phyloP scores from a whole-genome alignment of 495 filamentous ascomycete genomes.

The Hyaloscypha hepaticicola region DNA sequence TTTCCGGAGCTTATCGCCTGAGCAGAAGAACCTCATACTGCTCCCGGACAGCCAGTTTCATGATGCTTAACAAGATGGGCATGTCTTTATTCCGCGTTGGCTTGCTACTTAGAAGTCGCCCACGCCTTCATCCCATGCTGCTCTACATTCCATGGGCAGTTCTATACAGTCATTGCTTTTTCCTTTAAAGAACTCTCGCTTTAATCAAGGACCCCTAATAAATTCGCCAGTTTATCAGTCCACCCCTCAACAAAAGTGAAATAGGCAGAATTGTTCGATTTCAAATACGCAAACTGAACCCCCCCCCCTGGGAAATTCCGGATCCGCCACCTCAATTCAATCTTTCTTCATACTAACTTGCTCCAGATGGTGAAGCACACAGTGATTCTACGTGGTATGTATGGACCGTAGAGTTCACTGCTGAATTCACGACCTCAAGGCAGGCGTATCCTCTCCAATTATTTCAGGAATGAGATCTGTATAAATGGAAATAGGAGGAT shows the following conservation, averaged over 20 bases:
- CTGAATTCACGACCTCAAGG: conserved; percentile 6
- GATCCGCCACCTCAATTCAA: conserved; percentile 12
- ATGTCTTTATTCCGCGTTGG: no score
- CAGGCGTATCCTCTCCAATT: conserved; percentile 1
- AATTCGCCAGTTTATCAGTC: conserved; percentile 6
- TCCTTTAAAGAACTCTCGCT: background rate
- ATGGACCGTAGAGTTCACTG: conserved; percentile 9
- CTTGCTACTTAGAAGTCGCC: no score
- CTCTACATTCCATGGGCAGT: no score
- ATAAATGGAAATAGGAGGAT: conserved; percentile 5
- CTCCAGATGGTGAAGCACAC: conserved; percentile 11
- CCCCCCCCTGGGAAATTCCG: background rate
- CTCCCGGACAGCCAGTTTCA: no score
- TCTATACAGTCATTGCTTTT: background rate
- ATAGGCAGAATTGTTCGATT: conserved; percentile 10
- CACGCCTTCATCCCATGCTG: no score
- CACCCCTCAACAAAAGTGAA: conserved; percentile 15
- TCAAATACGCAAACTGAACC: conserved; percentile 15
- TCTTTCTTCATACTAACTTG: conserved; percentile 10
- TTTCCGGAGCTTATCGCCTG: no score
- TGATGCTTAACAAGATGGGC: no score
- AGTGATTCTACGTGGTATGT: conserved; percentile 16
- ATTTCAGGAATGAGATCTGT: conserved; percentile 2
- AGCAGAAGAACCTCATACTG: no score
- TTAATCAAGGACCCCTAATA: background rate